Evolutionary conservation across 192 early-diverging fungal species (phyloP).

Genomic region (Umbelopsis vinacea): DNA sequence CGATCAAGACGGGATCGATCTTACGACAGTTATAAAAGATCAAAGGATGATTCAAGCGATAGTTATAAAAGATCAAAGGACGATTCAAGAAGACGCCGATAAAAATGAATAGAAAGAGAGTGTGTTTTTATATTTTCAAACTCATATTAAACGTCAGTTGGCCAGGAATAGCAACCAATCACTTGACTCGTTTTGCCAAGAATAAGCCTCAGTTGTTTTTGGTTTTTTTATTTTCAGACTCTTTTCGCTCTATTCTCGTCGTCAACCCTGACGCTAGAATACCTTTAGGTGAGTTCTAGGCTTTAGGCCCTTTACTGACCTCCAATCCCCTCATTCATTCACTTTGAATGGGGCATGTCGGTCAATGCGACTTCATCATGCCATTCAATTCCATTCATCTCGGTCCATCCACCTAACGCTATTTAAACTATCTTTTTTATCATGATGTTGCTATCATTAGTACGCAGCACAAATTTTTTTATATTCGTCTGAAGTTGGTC

Average conservation of each 20-base stretch:
- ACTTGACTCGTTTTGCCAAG: constrained; percentile 20
- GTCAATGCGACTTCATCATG: too few relatives aligned
- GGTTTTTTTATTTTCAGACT: constrained; percentile 18
- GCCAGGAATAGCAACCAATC: constrained; percentile 16
- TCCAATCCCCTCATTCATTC: too few relatives aligned
- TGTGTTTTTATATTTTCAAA: background rate
- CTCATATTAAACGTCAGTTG: background rate
- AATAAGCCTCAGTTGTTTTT: constrained; percentile 21
- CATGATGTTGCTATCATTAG: background rate
- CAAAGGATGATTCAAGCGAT: background rate
- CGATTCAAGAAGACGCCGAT: background rate
- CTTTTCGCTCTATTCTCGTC: constrained; percentile 19
- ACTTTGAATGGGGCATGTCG: too few relatives aligned
- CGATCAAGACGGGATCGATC: background rate
- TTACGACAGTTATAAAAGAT: background rate
- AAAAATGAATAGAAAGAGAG: background rate
- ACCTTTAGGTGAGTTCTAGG: background rate
- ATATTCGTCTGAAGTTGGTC: background rate
- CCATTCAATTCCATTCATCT: too few relatives aligned
- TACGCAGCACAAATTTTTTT: background rate
- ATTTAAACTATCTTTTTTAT: background rate
- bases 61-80: too few relatives aligned
- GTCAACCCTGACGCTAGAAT: background rate
- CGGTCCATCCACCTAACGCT: too few relatives aligned
- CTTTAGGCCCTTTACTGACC: too few relatives aligned